Evolutionary conservation across 305 asterid genomes (phyloP), one percentile per base, ranked within the genome.

Genomic region (Fraxinus xanthoxyloides): DNA sequence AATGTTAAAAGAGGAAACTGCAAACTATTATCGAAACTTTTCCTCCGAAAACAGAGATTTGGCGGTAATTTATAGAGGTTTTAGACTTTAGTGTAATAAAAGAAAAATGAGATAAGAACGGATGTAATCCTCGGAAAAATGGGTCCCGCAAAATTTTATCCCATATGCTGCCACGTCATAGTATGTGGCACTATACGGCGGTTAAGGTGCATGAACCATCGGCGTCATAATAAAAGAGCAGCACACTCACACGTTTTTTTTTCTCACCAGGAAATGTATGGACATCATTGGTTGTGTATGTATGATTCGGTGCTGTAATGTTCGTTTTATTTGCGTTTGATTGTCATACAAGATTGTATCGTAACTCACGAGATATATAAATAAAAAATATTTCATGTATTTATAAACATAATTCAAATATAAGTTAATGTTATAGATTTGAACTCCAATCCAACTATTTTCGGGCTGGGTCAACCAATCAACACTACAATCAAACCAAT

Each of bases 111-210:
- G 89, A 86, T 83, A 86, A 84, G 85, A 69, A 77, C 80, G 46
- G 76, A 80, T 61, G 89, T 85, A 85, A 5, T 87, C 61, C 87
- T 79, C 88, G 2, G 46, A 23, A 19, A 15, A 0, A 67, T 34
- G 84, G 91, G 88, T 19, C 86, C 90, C 90, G 40, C 15, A 2
- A n/a, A 43, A 34, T 65, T 8, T 38, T 38, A 2, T 38, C 46
- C 46, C 6, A 82, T n/a, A 86, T 36, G 24, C 12, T 0, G 91
- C 78, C 95, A 91, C 92, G 91, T 86, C 77, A 89, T 79, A 78
- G 65, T 75, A 82, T 85, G 89, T 90, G 90, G 76, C 78, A 12
- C 3, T 43, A 43, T 43, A 10, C 54, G 54, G 54, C 54, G 61
- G 80, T 59, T 19, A 78, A 82, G 82, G 79, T 91, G 86, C 92